Evolutionary conservation across 1,284 basidiomycete genomes (phyloP), one percentile per base, ranked within the genome.

Genomic region (Fistulinella staudtii): DNA sequence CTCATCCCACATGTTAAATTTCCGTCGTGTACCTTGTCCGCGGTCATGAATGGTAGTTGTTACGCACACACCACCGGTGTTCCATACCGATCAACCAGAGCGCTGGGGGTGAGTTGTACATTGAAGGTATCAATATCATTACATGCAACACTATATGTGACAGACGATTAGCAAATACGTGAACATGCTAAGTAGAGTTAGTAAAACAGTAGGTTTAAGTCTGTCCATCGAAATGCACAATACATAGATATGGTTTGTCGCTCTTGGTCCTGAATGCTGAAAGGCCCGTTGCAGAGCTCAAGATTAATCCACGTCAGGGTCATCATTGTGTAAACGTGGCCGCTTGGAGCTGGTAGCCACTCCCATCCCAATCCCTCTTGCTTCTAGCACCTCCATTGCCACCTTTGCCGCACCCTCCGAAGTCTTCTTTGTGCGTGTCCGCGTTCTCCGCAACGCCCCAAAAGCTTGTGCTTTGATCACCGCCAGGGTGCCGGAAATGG

Each of bases 401-500:
- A 85, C 82, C 65, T 80, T 85, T 11, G 82, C 78, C 31, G 84
- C 82, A 29, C 77, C 80, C 47, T 89, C 85, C 21, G 80, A 77
- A 24, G 79, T 70, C 63, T 78, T 82, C 68, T 84, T 89, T 40
- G 78, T 75, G 49, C 83, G 74, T 35, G 80, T 73, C 46, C 87
- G 77, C 44, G 86, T 85, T 61, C 87, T 74, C 41, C 88, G 82
- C 53, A 89, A 71, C 14, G 85, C 85, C 31, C 88, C 88, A 59
- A 89, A 90, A 25, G 88, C 82, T 61, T 89, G 86, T 33, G 87
- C 87, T 67, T 90, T 90, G 68, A 90, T 88, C 46, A 90, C 86
- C 39, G 88, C 86, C 38, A 90, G 75, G 22, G 88, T 90, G 23
- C 85, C 82, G 37, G 83, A 87, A 57, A 88, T 74, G 18, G 77